A percentile compares a stretch with the other conserved stretches of the same genome.
These are phyloP conservation scores for Wickerhamiella brachini DNA, from an alignment of 805 yeast genomes.

Conservation along the genomic window DNA sequence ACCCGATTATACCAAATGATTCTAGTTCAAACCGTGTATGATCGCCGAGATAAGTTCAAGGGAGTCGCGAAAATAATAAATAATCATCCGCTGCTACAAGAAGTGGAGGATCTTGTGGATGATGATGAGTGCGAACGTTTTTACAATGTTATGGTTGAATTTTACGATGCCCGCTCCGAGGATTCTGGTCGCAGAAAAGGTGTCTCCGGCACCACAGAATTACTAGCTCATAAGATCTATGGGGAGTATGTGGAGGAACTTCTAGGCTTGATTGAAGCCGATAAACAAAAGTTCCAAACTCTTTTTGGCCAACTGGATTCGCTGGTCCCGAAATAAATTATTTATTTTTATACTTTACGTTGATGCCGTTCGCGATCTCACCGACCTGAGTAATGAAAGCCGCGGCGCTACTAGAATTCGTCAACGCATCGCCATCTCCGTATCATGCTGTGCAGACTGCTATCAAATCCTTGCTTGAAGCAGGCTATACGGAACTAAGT, in stretches of 20 bases:
- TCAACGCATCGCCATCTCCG: constrained; percentile 83
- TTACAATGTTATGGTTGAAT: neutral
- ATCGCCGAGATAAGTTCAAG: constrained; percentile 17
- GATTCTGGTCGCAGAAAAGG: neutral
- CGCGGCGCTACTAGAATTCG: constrained; percentile 31
- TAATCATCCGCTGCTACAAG: constrained; percentile 17
- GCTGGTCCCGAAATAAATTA: neutral
- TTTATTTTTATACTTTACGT: neutral
- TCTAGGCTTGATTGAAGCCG: neutral
- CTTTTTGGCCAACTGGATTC: neutral
- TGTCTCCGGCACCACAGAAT: neutral
- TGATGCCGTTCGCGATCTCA: no score
- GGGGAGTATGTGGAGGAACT: neutral
- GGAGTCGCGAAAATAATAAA: constrained; percentile 15
- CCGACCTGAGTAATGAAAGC: neutral
- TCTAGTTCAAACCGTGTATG: constrained; percentile 20
- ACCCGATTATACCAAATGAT: constrained; percentile 16
- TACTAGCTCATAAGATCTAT: neutral
- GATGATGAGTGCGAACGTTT: neutral
- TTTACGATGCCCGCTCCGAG: neutral
- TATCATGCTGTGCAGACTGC: constrained; percentile 76
- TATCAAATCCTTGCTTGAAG: constrained; percentile 35
- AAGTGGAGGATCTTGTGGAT: neutral
- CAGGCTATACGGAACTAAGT: constrained; percentile 61
- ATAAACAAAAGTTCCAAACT: neutral